Conservation (phyloP, 163 green algal species). For the Scenedesmus sp. region DNA sequence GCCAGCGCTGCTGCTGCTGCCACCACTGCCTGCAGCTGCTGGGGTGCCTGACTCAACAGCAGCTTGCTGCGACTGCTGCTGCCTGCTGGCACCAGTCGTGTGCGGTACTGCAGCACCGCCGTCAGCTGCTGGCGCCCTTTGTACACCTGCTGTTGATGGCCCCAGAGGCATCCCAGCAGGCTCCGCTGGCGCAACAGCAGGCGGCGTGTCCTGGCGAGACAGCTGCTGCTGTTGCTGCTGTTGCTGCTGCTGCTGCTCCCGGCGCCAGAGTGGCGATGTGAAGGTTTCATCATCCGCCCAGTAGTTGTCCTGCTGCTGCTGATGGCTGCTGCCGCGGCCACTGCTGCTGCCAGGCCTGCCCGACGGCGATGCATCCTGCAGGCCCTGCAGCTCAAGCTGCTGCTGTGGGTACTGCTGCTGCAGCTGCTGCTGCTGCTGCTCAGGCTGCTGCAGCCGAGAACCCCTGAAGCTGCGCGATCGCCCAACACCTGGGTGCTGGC, state of each 20-base stretch:
- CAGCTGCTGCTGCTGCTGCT: conserved; percentile 30
- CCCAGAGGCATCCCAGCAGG: not conserved
- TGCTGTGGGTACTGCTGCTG: conserved; percentile 18
- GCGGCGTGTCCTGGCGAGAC: not conserved
- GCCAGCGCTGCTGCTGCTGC: conserved; percentile 23
- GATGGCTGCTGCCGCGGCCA: not conserved
- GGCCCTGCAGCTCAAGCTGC: not conserved
- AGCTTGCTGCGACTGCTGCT: conserved; percentile 28
- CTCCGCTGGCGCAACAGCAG: not conserved
- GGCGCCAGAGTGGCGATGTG: not conserved
- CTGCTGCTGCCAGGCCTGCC: conserved; percentile 11
- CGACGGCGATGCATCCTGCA: not conserved
- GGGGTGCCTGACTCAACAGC: not conserved
- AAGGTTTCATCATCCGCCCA: not conserved
- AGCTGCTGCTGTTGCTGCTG: not conserved
- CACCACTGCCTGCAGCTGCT: conserved; percentile 4
- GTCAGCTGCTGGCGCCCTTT: not conserved
- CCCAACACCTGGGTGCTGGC: not conserved
- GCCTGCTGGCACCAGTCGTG: not conserved
- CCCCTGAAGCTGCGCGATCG: not conserved
- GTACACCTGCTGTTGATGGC: not conserved
- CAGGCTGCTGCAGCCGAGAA: not conserved
- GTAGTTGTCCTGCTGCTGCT: not conserved
- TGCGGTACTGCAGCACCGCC: not conserved
- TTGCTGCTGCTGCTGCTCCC: conserved; percentile 3